These are phyloP conservation scores for Rubus parviflorus DNA, from an alignment of 306 rosid species.

Conservation along the genomic window DNA sequence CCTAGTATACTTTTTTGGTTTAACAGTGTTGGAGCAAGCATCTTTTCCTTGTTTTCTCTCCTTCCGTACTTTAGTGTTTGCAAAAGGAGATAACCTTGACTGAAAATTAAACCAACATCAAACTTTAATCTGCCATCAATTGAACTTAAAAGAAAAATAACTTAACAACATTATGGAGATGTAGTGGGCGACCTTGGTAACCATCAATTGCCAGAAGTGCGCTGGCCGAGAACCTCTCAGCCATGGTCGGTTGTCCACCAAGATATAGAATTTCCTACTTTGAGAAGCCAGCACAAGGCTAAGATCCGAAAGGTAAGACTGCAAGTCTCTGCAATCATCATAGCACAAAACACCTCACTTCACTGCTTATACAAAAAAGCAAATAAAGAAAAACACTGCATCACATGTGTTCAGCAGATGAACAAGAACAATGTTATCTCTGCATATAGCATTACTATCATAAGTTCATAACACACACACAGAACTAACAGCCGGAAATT, in stretches of 20 bases:
- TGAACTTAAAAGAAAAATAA: background rate
- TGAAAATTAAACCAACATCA: slow-evolving; percentile 28
- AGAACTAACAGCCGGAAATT: background rate
- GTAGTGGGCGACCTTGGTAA: slow-evolving; percentile 68
- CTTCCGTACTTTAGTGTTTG: slow-evolving; percentile 60
- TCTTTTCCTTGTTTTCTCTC: slow-evolving; percentile 48
- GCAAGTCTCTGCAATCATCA: slow-evolving; percentile 79
- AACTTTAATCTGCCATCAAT: background rate
- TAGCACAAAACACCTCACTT: slow-evolving; percentile 21
- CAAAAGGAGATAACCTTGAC: slow-evolving; percentile 98
- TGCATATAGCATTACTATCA: background rate
- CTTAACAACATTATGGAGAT: background rate
- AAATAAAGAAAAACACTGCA: background rate
- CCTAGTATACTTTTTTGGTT: slow-evolving; percentile 44
- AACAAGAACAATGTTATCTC: background rate
- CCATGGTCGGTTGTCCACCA: slow-evolving; percentile 98
- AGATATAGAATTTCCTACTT: slow-evolving; percentile 67
- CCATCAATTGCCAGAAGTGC: slow-evolving; percentile 95
- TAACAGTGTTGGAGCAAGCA: slow-evolving; percentile 38
- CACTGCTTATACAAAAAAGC: slow-evolving; percentile 10
- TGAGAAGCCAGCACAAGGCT: slow-evolving; percentile 74
- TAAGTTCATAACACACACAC: background rate
- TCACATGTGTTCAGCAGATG: background rate
- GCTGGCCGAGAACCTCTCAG: slow-evolving; percentile 69
- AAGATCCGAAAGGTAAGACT: slow-evolving; percentile 88